phyloP scores from a whole-genome alignment of 2,329 filamentous ascomycete species.

The Aspergillus texensis region DNA sequence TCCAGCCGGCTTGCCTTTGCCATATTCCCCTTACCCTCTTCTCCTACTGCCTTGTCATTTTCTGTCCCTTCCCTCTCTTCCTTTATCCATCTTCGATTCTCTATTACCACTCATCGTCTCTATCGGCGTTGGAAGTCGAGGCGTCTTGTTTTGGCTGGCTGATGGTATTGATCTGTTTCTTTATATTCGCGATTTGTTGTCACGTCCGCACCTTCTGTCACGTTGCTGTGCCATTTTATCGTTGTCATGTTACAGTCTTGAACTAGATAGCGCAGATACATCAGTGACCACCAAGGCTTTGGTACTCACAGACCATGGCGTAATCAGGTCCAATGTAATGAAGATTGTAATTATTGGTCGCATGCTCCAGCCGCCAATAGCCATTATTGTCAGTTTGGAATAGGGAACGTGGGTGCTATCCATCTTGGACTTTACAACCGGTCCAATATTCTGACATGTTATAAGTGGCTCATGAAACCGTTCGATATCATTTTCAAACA shows the following conservation, averaged over 20 bases:
- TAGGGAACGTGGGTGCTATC: neutral
- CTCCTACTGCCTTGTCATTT: conserved; percentile 10
- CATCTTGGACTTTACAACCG: neutral
- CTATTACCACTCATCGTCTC: conserved; percentile 36
- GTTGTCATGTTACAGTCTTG: conserved; percentile 14
- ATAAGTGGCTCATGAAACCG: neutral
- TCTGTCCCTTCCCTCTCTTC: conserved; percentile 17
- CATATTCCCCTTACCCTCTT: neutral
- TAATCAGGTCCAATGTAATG: conserved; percentile 1
- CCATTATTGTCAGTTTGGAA: neutral
- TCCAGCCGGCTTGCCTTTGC: conserved; percentile 11
- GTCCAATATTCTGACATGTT: neutral
- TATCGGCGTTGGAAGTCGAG: conserved; percentile 43
- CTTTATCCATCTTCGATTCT: conserved; percentile 24
- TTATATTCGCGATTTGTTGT: conserved; percentile 29
- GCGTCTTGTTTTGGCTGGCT: conserved; percentile 41
- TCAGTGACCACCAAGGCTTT: conserved; percentile 22
- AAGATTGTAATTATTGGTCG: neutral
- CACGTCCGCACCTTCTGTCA: conserved; percentile 12
- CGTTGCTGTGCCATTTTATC: conserved; percentile 12
- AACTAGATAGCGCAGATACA: conserved; percentile 28
- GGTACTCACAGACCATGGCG: neutral
- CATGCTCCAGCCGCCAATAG: neutral
- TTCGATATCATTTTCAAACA: neutral
- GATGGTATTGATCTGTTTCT: conserved; percentile 27